Base-by-base conservation (phyloP, 2,329 filamentous ascomycete genomes). In the Penicillium sp. region DNA sequence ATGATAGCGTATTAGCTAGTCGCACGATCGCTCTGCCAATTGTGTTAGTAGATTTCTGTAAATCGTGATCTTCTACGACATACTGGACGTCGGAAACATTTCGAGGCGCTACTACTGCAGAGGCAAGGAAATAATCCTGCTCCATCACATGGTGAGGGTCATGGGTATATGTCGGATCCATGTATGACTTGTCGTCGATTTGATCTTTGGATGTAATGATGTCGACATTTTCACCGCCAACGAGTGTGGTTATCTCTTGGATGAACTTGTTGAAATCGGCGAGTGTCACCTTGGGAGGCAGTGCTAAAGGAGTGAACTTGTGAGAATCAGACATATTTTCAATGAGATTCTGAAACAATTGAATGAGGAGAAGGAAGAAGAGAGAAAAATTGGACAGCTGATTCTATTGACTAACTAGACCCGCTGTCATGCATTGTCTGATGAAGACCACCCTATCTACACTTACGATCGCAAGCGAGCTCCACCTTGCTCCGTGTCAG, bases 131-230 rank as follows among this genome's bases (percentile, higher is more conserved):
- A 10, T 42, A 42, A 21, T 42, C 37, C 4, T 42, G 23, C 77
- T 77, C 74, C 33, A 77, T 60, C 27, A 82, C 60, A 54, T 76
- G 64, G 59, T 72, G 71, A 64, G 73, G 72, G 51, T 78, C 75
- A 57, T 78, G 75, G 1, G 72, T 75, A 53, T 77, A 76, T 27
- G 74, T 71, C 39, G 60, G 69, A 25, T 72, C 64, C 14, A 67
- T 53, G 37, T 74, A 73, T 27, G 63, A 58, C 5, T 62, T 62
- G 8, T 73, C 61, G 5, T 57, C 31, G 1, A 72, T 58, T 23
- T 66, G 31, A 39, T 62, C 57, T 6, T 50, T 42, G 14, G 53
- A 45, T 2, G 53, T 54, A 29, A 71, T 61, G n/a, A 70, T 52
- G 1, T 50, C 52, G n/a, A 71, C 62, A 54, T 72, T 72, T 7